Evolutionary conservation across 495 filamentous ascomycete genomes (phyloP).

Genomic region (Penicillium samsonianum): DNA sequence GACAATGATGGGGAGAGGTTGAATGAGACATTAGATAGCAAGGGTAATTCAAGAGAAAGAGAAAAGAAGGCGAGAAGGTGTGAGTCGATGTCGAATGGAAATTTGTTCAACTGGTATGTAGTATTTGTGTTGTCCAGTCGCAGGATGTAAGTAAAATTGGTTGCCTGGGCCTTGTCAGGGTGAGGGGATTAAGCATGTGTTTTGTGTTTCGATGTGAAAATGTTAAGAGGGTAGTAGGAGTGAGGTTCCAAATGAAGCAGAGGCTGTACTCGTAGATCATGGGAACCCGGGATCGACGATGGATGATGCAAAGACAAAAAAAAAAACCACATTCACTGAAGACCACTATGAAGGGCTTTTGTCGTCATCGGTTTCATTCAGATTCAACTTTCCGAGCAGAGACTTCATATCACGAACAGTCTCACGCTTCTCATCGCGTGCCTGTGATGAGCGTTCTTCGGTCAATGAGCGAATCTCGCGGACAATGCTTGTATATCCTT

Average conservation of each 20-base stretch:
- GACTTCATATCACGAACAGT: slow-evolving; percentile 75
- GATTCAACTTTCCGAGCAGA: slow-evolving; percentile 58
- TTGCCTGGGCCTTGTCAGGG: not conserved
- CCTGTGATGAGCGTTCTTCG: slow-evolving; percentile 65
- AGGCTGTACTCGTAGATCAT: not conserved
- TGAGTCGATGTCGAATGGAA: not conserved
- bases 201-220: not conserved
- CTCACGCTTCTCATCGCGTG: slow-evolving; percentile 62
- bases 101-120: not conserved
- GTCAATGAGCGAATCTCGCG: slow-evolving; percentile 76
- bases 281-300: not conserved
- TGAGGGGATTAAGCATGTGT: not conserved
- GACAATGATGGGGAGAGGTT: not conserved
- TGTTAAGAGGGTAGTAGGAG: not conserved
- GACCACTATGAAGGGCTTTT: slow-evolving; percentile 14
- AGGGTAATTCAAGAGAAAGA: not conserved
- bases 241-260: not conserved
- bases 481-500: slow-evolving; percentile 68
- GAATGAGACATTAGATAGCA: not conserved
- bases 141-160: not conserved
- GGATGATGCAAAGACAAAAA: not conserved
- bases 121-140: not conserved
- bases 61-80: not conserved
- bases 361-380: slow-evolving; percentile 43
- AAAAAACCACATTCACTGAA: slow-evolving; percentile 4